These are phyloP conservation scores for Tremella fuciformis DNA, from an alignment of 768 basidiomycete genomes.

Conservation along the genomic window DNA sequence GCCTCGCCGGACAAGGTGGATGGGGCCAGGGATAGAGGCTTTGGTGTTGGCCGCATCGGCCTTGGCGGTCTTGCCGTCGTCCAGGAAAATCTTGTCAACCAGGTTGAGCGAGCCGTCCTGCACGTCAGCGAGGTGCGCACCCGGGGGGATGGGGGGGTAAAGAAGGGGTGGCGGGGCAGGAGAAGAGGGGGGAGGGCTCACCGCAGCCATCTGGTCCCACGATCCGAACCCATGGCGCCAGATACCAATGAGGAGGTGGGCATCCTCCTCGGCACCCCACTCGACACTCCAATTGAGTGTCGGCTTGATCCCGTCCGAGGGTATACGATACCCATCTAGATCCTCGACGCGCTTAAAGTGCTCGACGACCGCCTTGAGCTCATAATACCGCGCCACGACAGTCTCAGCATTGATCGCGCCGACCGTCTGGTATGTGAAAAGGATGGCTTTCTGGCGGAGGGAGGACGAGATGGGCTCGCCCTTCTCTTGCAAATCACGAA, in stretches of 20 bases:
- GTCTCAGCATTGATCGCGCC: constrained; percentile 97
- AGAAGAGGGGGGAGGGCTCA: too few species aligned
- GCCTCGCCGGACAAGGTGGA: constrained; percentile 93
- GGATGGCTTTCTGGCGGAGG: constrained; percentile 94
- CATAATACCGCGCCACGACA: constrained; percentile 80
- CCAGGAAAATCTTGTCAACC: constrained; percentile 92
- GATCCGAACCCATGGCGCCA: constrained; percentile 91
- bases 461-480: constrained; percentile 89
- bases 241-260: constrained; percentile 90
- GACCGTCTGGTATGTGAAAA: constrained; percentile 84
- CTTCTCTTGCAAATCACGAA: constrained; percentile 68
- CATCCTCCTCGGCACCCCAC: constrained; percentile 88
- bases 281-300: constrained; percentile 95
- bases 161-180: too few species aligned
- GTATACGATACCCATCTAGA: constrained; percentile 77
- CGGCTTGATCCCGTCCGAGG: constrained; percentile 87
- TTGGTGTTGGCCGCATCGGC: constrained; percentile 52
- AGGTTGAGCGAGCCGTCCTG: constrained; percentile 77
- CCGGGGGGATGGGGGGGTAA: too few species aligned
- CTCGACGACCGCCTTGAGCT: constrained; percentile 81
- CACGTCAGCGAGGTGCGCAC: too few species aligned
- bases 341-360: constrained; percentile 72
- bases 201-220: constrained; percentile 86
- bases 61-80: constrained; percentile 80
- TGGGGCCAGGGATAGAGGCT: constrained; percentile 82